Evolutionary conservation across 176 grass and related monocot species (phyloP).

Genomic region (Triticum monococcum): DNA sequence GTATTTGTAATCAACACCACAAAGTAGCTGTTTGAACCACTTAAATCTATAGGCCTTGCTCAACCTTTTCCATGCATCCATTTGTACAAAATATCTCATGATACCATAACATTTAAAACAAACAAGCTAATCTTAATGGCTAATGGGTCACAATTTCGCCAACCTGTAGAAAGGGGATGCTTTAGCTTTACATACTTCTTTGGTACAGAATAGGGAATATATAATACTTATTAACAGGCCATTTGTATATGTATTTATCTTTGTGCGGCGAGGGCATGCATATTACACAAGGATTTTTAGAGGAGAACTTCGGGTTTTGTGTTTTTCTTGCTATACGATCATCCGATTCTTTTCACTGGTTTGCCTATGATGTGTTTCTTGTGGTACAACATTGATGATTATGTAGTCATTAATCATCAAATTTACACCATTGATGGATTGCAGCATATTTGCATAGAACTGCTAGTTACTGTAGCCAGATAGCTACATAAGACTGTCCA

Average conservation of each 20-base stretch:
- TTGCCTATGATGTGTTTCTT: conserved; percentile 3
- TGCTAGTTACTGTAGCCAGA: neutral
- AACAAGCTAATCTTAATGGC: neutral
- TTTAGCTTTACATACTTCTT: neutral
- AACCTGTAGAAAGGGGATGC: neutral
- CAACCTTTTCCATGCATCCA: neutral
- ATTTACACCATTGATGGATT: neutral
- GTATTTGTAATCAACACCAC: neutral
- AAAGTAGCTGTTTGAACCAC: neutral
- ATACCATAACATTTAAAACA: neutral
- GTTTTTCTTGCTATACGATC: conserved; percentile 20
- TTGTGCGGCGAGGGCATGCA: neutral
- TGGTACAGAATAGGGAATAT: neutral
- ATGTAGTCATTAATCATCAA: neutral
- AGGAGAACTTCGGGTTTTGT: neutral
- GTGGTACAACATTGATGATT: neutral
- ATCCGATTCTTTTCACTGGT: neutral
- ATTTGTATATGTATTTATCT: neutral
- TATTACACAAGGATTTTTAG: neutral
- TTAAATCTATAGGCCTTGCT: neutral
- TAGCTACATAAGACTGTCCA: neutral
- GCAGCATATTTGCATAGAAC: neutral
- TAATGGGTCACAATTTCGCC: neutral
- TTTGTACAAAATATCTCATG: neutral
- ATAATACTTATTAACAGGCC: neutral